These are phyloP conservation scores for Aspergillus sparsus DNA, from an alignment of 495 filamentous ascomycete genomes.

Conservation along the genomic window DNA sequence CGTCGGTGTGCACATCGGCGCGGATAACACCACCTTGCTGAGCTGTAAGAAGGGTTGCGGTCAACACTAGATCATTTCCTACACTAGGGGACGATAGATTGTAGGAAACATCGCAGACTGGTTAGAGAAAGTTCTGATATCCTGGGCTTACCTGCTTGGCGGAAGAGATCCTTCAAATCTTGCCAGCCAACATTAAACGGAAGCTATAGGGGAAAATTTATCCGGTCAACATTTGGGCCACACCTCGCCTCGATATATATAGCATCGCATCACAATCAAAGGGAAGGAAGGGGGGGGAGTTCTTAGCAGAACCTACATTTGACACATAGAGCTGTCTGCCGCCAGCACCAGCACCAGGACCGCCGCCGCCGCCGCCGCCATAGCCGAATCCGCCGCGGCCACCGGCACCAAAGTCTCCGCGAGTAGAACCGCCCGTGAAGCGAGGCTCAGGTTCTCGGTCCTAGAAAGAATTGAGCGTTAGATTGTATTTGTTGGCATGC, in stretches of 20 bases:
- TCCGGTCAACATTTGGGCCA: slow-evolving; percentile 15
- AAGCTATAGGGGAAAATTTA: slow-evolving; percentile 59
- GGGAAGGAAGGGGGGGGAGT: slow-evolving; percentile 28
- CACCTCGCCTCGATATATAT: slow-evolving; percentile 6
- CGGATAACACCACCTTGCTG: slow-evolving; percentile 82
- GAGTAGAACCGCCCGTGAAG: slow-evolving; percentile 74
- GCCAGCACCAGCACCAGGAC: slow-evolving; percentile 54
- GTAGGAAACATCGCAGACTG: slow-evolving; percentile 10
- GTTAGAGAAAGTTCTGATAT: slow-evolving; percentile 7
- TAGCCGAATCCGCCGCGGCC: slow-evolving; percentile 44
- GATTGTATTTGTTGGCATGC: slow-evolving; percentile 7
- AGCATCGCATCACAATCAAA: slow-evolving; percentile 12
- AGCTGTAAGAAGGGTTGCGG: slow-evolving; percentile 49
- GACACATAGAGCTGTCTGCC: slow-evolving; percentile 93
- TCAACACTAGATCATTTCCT: slow-evolving; percentile 26
- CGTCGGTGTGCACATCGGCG: slow-evolving; percentile 91
- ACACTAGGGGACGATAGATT: slow-evolving; percentile 20
- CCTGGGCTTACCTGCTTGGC: slow-evolving; percentile 82
- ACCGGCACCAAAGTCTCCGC: slow-evolving; percentile 65
- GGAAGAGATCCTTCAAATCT: slow-evolving; percentile 98
- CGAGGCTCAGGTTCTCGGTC: slow-evolving; percentile 96
- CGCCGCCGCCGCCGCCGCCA: slow-evolving; percentile 48
- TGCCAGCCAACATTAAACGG: slow-evolving; percentile 98
- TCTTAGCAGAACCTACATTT: slow-evolving; percentile 73
- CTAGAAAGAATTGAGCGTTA: slow-evolving; percentile 39